Evolutionary conservation across 495 filamentous ascomycete genomes (phyloP), one percentile per base, ranked within the genome.

Genomic region (Daldinia caldariorum): DNA sequence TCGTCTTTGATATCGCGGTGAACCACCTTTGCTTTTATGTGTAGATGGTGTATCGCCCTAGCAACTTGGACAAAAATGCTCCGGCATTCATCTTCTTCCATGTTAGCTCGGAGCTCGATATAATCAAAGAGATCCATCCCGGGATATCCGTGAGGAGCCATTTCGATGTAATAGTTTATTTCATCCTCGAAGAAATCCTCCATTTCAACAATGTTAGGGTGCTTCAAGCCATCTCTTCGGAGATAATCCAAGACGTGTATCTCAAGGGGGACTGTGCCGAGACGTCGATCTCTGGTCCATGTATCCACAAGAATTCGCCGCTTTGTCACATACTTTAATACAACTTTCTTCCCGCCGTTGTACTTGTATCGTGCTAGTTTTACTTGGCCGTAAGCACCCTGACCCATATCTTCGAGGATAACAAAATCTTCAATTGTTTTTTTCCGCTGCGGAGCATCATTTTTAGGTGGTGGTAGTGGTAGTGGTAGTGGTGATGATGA

Each of bases 111-210:
- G 59, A 99, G 87, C 78, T 99, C 95, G 63, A 99, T 99, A 76
- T 98, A 99, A 79, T 99, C 95, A 75, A 99, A 99, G 0, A 99
- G 87, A 77, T 99, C 95, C 96, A 99, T 98, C 14, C 96, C 96
- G 2, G 96, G 95, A 7, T 97, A 85, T 6, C 95, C 95, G 70
- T 99, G 95, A 12, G 95, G 95, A 6, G 92, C 84, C 95, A 98
- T 99, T 75, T 98, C 96, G 72, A 99, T 99, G 75, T 99, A 98
- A 77, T 99, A 99, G 73, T 99, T 98, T 75, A 93, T 83, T 65
- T 97, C 92, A 61, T 99, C 96, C 77, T 99, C 95, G 76, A 99
- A 99, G 80, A 98, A 99, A 64, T 96, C 94, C 38, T 91, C 88
- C 96, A 99, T 98, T 81, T 98, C 95, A 31, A 99, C 93, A 65